Percentiles rank a stretch among this genome's conserved stretches.
phyloP scores from a whole-genome alignment of 257 asterid genomes.

The Ajuga chamaepitys region DNA sequence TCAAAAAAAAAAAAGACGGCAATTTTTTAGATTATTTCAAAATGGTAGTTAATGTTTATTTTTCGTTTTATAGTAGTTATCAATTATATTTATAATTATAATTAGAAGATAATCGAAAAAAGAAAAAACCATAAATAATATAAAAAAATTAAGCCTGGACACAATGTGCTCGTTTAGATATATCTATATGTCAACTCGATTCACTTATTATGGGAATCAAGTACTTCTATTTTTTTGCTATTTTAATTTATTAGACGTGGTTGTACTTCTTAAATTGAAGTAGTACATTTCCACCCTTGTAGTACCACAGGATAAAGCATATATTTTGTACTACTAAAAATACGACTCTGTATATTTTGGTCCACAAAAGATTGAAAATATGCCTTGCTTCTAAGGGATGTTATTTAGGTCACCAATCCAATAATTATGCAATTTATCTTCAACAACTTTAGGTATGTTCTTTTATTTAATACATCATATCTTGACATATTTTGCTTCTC shows the following conservation, averaged over 20 bases:
- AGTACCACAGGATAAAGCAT: constrained; percentile 23
- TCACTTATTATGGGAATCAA: not conserved
- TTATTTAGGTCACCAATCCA: constrained; percentile 11
- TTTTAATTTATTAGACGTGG: not conserved
- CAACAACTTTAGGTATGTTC: constrained; percentile 19
- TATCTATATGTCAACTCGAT: not conserved
- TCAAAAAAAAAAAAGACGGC: no score
- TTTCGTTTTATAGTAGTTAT: no score
- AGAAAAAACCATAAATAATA: no score
- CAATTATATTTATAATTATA: no score
- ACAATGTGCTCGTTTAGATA: no score
- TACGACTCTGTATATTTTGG: constrained; percentile 12
- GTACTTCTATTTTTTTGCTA: not conserved
- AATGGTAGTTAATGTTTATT: no score
- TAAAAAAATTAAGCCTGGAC: no score
- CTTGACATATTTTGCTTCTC: no score
- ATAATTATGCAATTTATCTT: not conserved
- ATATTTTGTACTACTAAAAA: constrained; percentile 24
- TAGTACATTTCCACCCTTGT: constrained; percentile 10
- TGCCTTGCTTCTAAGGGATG: constrained; percentile 26
- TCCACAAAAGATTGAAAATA: constrained; percentile 20
- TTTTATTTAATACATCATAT: not conserved
- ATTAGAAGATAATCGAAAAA: no score
- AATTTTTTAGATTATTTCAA: no score
- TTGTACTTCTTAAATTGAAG: constrained; percentile 22